These are phyloP conservation scores for Cercospora sp. DNA, from an alignment of 2,329 filamentous ascomycete genomes.

Conservation along the genomic window DNA sequence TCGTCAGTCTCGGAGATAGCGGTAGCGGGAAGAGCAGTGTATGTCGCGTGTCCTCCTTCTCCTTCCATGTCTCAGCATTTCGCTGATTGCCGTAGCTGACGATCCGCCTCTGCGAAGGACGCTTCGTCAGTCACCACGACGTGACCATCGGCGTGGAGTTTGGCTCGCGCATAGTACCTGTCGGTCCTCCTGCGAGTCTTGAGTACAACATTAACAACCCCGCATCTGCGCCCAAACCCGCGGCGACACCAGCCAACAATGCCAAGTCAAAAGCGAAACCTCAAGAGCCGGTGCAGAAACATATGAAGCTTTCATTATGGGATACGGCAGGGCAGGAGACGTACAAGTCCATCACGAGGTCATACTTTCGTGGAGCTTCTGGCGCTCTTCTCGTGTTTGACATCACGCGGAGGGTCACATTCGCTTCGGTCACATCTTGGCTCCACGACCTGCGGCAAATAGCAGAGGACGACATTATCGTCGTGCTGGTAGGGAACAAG, in stretches of 20 bases:
- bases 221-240: conserved; percentile 27
- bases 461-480: conserved; percentile 91
- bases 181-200: conserved; percentile 75
- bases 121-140: conserved; percentile 90
- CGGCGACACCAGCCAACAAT: conserved; percentile 17
- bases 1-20: conserved; percentile 95
- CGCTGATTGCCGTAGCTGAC: conserved; percentile 61
- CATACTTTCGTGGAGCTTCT: conserved; percentile 82
- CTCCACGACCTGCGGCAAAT: conserved; percentile 91
- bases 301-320: conserved; percentile 95
- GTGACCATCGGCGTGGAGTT: conserved; percentile 98
- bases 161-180: conserved; percentile 86
- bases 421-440: conserved; percentile 87
- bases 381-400: conserved; percentile 89
- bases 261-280: conserved; percentile 41
- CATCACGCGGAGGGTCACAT: conserved; percentile 81
- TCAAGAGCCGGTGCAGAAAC: conserved; percentile 56
- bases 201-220: conserved; percentile 57
- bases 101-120: conserved; percentile 92
- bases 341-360: conserved; percentile 93
- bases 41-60: conserved; percentile 32
- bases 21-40: conserved; percentile 89
- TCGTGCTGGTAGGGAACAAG: conserved; percentile 95
- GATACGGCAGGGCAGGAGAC: conserved; percentile 96
- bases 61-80: conserved; percentile 25